Evolutionary conservation across 495 filamentous ascomycete species (phyloP).

Genomic region (Talaromyces proteolyticus): DNA sequence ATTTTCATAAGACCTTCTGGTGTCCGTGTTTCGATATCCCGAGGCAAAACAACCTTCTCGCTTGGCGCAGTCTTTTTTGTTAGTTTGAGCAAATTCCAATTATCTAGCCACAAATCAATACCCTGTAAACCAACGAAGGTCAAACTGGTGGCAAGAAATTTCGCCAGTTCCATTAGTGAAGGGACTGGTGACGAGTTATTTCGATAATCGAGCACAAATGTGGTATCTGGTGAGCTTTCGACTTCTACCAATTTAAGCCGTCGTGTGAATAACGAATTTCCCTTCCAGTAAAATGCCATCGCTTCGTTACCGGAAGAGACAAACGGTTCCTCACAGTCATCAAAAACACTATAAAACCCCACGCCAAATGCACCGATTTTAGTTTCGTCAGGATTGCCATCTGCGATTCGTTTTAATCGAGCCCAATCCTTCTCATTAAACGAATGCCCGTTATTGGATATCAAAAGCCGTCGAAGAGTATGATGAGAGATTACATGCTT

Average conservation of each 20-base stretch:
- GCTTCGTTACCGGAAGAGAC: slow-evolving; percentile 84
- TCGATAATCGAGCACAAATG: slow-evolving; percentile 88
- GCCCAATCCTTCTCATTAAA: slow-evolving; percentile 90
- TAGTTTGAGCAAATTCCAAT: slow-evolving; percentile 70
- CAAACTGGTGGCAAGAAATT: slow-evolving; percentile 90
- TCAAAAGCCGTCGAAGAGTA: slow-evolving; percentile 74
- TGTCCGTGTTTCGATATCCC: slow-evolving; percentile 74
- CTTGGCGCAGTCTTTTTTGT: slow-evolving; percentile 80
- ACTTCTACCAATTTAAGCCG: slow-evolving; percentile 61
- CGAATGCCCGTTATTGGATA: slow-evolving; percentile 82
- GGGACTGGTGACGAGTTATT: slow-evolving; percentile 81
- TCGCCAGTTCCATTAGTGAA: slow-evolving; percentile 73
- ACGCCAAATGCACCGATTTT: slow-evolving; percentile 99
- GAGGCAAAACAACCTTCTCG: slow-evolving; percentile 64
- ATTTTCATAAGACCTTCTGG: slow-evolving; percentile 83
- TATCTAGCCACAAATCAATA: slow-evolving; percentile 88
- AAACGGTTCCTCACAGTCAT: slow-evolving; percentile 96
- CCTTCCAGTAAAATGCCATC: slow-evolving; percentile 99
- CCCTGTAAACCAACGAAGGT: slow-evolving; percentile 87
- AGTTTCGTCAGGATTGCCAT: slow-evolving; percentile 96
- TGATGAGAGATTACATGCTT: slow-evolving; percentile 80
- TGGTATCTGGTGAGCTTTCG: slow-evolving; percentile 63
- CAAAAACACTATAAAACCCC: slow-evolving; percentile 97
- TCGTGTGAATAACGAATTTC: slow-evolving; percentile 87
- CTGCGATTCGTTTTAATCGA: slow-evolving; percentile 90